Conservation (phyloP, 106 monocot genomes). For the Chionographis japonica region DNA sequence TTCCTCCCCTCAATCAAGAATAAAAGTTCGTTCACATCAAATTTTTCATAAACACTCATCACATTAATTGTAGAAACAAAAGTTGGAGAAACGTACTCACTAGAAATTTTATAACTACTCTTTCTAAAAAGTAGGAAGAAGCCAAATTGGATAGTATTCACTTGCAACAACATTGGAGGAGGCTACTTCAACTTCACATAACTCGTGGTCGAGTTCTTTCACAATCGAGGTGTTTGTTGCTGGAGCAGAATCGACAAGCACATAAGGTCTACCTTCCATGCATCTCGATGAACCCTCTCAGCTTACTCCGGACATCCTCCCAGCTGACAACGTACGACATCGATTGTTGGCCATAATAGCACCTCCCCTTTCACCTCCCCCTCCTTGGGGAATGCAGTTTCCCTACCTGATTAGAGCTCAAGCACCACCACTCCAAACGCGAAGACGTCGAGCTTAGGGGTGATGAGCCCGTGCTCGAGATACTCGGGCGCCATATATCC, state of each 20-base stretch:
- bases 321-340: conserved; percentile 32
- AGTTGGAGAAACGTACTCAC: too few species aligned
- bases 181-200: too few species aligned
- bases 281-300: conserved; percentile 61
- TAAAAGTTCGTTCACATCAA: too few species aligned
- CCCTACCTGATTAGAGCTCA: conserved; percentile 72
- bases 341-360: conserved; percentile 32
- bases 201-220: too few species aligned
- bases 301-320: conserved; percentile 52
- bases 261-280: conserved; percentile 4
- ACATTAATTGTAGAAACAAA: not conserved
- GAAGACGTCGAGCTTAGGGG: conserved; percentile 80
- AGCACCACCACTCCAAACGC: conserved; percentile 81
- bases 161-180: too few species aligned
- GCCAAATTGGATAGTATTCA: too few species aligned
- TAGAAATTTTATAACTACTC: too few species aligned
- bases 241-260: too few species aligned
- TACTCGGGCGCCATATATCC: conserved; percentile 91
- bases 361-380: conserved; percentile 13
- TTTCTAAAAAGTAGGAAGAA: too few species aligned
- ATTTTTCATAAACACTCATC: too few species aligned
- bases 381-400: conserved; percentile 23
- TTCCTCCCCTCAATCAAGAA: too few species aligned
- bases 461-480: conserved; percentile 84
- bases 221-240: too few species aligned